A percentile compares a stretch with the other conserved stretches of the same genome.
Evolutionary conservation across 78 protist genomes (phyloP).

Genomic region (Dictyostelium purpureum): DNA sequence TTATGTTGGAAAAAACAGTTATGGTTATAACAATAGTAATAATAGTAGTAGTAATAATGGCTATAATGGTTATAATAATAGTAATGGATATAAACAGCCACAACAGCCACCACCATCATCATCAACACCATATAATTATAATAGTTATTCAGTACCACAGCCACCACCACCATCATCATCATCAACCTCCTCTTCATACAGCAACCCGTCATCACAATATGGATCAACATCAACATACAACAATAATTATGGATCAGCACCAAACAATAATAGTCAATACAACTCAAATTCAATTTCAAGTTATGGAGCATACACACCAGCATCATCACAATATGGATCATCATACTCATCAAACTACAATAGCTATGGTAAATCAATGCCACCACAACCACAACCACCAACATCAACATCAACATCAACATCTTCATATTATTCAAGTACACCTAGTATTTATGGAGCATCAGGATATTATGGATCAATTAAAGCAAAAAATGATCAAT

Average conservation of each 20-base stretch:
- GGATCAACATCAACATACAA: not conserved
- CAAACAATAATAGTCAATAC: not conserved
- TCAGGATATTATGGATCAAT: not conserved
- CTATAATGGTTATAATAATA: not conserved
- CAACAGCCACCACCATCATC: not conserved
- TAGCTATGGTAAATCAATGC: not conserved
- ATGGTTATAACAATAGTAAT: not conserved
- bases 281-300: not conserved
- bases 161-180: not conserved
- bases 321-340: not conserved
- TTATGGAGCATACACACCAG: constrained; percentile 3
- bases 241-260: not conserved
- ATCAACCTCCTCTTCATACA: not conserved
- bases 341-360: not conserved
- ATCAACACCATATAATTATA: not conserved
- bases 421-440: not conserved
- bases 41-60: not conserved
- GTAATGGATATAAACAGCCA: not conserved
- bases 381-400: not conserved
- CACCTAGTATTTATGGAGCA: not conserved
- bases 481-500: not conserved
- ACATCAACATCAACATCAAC: not conserved
- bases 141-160: not conserved
- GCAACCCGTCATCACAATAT: not conserved
- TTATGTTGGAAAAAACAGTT: not conserved